Conservation (phyloP, 176 grass and related monocot genomes). For the Calamus simplicifolius region DNA sequence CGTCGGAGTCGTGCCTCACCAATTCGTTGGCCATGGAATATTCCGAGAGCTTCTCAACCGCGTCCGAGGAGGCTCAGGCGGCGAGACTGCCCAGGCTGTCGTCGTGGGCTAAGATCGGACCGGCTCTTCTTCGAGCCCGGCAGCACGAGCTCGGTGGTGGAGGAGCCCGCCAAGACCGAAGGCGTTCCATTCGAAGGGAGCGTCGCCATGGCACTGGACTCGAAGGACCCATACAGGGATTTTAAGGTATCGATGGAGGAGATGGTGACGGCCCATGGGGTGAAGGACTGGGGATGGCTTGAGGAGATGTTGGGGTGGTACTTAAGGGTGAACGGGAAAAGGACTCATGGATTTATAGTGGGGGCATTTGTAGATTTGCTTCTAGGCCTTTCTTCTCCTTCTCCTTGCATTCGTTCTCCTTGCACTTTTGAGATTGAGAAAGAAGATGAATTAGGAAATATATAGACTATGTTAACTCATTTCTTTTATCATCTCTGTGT, state of each 20-base stretch:
- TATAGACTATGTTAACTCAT: no score
- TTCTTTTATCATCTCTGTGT: no score
- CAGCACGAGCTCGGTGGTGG: conserved; percentile 52
- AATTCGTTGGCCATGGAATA: conserved; percentile 36
- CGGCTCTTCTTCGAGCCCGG: conserved; percentile 58
- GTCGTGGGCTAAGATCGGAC: conserved; percentile 45
- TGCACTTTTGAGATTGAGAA: no score
- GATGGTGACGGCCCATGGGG: conserved; percentile 63
- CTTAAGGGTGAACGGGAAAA: conserved; percentile 43
- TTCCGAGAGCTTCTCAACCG: conserved; percentile 41
- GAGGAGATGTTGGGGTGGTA: conserved; percentile 82
- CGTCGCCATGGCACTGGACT: conserved; percentile 58
- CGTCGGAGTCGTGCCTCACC: conserved; percentile 47
- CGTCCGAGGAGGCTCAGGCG: conserved; percentile 35
- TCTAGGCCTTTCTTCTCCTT: conserved; percentile 37
- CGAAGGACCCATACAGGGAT: conserved; percentile 68
- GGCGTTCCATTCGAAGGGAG: conserved; percentile 26
- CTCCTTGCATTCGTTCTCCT: conserved; percentile 13
- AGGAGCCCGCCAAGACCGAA: background rate
- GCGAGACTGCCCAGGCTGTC: conserved; percentile 21
- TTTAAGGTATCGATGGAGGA: conserved; percentile 69
- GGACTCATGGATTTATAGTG: conserved; percentile 52
- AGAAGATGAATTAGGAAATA: no score
- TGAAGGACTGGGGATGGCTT: conserved; percentile 50
- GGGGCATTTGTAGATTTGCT: conserved; percentile 72